Conservation (phyloP, 768 basidiomycete genomes). For the Mycena vulgaris region DNA sequence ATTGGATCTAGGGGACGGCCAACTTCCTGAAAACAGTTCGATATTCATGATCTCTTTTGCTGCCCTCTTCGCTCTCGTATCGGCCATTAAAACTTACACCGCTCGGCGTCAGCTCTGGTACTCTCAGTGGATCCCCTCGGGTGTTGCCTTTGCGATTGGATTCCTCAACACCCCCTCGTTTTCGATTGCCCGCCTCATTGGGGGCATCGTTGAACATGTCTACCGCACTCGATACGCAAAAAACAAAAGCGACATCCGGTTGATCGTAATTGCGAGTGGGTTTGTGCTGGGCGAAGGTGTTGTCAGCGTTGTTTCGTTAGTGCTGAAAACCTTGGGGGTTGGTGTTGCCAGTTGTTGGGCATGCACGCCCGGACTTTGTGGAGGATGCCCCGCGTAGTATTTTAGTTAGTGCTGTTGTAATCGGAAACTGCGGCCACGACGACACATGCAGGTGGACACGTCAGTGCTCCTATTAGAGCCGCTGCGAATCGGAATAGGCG, state of each 20-base stretch:
- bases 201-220: constrained; percentile 85
- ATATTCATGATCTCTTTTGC: constrained; percentile 88
- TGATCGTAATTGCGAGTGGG: constrained; percentile 93
- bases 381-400: constrained; percentile 67
- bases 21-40: constrained; percentile 82
- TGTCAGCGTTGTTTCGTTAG: constrained; percentile 83
- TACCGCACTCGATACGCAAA: constrained; percentile 70
- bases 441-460: too few species aligned
- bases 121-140: constrained; percentile 90
- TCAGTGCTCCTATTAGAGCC: background rate
- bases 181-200: constrained; percentile 91
- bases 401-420: background rate
- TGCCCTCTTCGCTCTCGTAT: constrained; percentile 75
- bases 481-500: background rate
- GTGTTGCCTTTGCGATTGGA: constrained; percentile 95
- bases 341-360: constrained; percentile 90
- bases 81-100: constrained; percentile 76
- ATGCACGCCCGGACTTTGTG: constrained; percentile 82
- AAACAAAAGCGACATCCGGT: constrained; percentile 73
- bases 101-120: constrained; percentile 63
- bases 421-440: constrained; percentile 8
- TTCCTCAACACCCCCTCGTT: constrained; percentile 97
- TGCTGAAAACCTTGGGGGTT: constrained; percentile 81
- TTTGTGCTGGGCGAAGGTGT: constrained; percentile 98
- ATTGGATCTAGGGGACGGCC: constrained; percentile 75